phyloP scores from a whole-genome alignment of 345 rosid species.

The Microcos paniculata region DNA sequence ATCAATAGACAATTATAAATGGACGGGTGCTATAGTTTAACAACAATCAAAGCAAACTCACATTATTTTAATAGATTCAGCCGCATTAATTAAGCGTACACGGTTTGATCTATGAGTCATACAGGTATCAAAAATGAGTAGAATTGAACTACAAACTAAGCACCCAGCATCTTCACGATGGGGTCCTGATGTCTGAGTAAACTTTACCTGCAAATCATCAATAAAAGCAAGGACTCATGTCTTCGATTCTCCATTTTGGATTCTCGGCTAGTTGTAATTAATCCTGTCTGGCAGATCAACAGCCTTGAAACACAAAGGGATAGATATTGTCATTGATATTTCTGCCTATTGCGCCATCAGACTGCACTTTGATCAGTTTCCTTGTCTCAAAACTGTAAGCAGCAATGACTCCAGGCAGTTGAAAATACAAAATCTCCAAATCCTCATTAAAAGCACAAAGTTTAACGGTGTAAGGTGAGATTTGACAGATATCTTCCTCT shows the following conservation, averaged over 20 bases:
- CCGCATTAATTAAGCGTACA: too few species aligned
- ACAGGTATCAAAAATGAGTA: too few species aligned
- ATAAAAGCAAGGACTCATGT: neutral
- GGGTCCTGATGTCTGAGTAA: neutral
- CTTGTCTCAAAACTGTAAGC: neutral
- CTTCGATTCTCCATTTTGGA: neutral
- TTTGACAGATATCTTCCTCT: neutral
- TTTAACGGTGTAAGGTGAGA: neutral
- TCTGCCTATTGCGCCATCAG: neutral
- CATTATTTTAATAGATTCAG: too few species aligned
- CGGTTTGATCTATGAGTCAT: too few species aligned
- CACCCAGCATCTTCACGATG: too few species aligned
- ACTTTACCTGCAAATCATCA: neutral
- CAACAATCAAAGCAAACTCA: too few species aligned
- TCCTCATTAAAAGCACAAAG: slow-evolving; percentile 7
- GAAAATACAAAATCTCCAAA: slow-evolving; percentile 8
- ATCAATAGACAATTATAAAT: too few species aligned
- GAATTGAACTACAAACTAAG: too few species aligned
- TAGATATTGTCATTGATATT: neutral
- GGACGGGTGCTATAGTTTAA: too few species aligned
- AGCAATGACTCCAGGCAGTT: neutral
- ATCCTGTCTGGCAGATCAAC: slow-evolving; percentile 1
- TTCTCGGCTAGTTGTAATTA: neutral
- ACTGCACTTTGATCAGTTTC: neutral
- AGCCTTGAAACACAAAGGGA: neutral